A percentile compares a stretch with the other conserved stretches of the same genome.
Conservation (phyloP, 2,329 filamentous ascomycete species). For the Phaeomoniella chlamydospora region DNA sequence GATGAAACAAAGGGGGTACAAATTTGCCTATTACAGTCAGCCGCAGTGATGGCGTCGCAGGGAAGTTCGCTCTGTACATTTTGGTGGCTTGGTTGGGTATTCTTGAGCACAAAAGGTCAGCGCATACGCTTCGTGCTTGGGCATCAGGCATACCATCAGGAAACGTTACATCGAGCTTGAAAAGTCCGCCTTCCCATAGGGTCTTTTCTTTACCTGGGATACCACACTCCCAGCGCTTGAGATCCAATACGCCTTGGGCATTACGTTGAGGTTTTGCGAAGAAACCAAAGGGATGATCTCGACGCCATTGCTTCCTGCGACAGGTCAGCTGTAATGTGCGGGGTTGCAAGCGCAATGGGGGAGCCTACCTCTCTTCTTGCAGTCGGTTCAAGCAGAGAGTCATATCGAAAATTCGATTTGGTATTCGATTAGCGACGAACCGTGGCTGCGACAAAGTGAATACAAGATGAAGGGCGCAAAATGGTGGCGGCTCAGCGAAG, state of each 20-base stretch:
- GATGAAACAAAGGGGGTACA: slow-evolving; percentile 86
- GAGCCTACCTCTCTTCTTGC: slow-evolving; percentile 66
- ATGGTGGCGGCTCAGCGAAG: too few relatives aligned
- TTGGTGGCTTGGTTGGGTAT: slow-evolving; percentile 96
- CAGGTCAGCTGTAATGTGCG: slow-evolving; percentile 7
- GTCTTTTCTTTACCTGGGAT: slow-evolving; percentile 95
- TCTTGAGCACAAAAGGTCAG: slow-evolving; percentile 39
- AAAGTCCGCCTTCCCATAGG: slow-evolving; percentile 92
- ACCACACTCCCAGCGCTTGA: slow-evolving; percentile 94
- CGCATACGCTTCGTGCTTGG: too few relatives aligned
- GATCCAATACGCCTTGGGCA: slow-evolving; percentile 65
- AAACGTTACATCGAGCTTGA: slow-evolving; percentile 86
- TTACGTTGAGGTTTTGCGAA: slow-evolving; percentile 79
- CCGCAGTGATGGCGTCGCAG: too few relatives aligned
- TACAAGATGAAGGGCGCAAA: too few relatives aligned
- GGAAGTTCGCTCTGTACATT: slow-evolving; percentile 50
- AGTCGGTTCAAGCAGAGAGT: slow-evolving; percentile 78
- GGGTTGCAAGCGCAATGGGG: slow-evolving; percentile 1
- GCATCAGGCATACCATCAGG: slow-evolving; percentile 59
- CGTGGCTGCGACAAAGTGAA: too few relatives aligned
- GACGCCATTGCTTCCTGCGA: slow-evolving; percentile 86
- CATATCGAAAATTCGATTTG: too few relatives aligned
- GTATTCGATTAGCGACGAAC: too few relatives aligned
- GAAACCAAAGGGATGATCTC: slow-evolving; percentile 95
- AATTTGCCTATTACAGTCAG: slow-evolving; percentile 62